phyloP scores from a whole-genome alignment of 2,329 filamentous ascomycete genomes.

The Penicillium digitatum region DNA sequence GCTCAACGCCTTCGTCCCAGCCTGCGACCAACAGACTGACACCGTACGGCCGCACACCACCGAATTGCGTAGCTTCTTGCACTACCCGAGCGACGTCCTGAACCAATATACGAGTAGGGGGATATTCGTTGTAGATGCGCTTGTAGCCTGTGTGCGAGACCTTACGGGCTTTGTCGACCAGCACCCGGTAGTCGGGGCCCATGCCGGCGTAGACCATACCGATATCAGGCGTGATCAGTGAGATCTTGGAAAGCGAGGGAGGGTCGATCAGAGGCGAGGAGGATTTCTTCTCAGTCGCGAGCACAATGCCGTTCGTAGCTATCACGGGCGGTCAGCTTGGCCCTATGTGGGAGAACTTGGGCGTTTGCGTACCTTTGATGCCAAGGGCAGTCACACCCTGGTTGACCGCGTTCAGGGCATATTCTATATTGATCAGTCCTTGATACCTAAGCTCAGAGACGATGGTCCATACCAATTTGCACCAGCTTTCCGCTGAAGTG shows the following conservation, averaged over 20 bases:
- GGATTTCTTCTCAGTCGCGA: constrained; percentile 99
- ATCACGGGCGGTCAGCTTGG: constrained; percentile 13
- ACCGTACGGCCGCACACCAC: constrained; percentile 94
- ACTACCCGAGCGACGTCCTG: constrained; percentile 97
- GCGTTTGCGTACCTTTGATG: constrained; percentile 73
- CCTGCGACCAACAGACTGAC: constrained; percentile 93
- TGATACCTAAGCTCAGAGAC: neutral
- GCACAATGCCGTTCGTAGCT: constrained; percentile 98
- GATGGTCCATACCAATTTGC: constrained; percentile 70
- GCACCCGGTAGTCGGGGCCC: constrained; percentile 95
- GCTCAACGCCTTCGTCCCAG: constrained; percentile 95
- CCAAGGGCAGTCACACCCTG: constrained; percentile 97
- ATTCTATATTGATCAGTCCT: constrained; percentile 60
- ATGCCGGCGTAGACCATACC: constrained; percentile 99
- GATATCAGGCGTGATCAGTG: constrained; percentile 96
- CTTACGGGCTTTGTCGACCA: constrained; percentile 97
- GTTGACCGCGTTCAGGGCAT: constrained; percentile 98
- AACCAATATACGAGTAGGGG: constrained; percentile 97
- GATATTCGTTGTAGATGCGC: constrained; percentile 99
- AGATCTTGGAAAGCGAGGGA: constrained; percentile 92
- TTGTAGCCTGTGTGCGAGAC: constrained; percentile 98
- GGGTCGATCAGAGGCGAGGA: constrained; percentile 96
- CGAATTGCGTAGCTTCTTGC: constrained; percentile 97
- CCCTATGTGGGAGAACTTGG: constrained; percentile 1
- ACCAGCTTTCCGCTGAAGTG: constrained; percentile 86